Base-by-base conservation (phyloP, 306 rosid genomes). In the Medicago truncatula region DNA sequence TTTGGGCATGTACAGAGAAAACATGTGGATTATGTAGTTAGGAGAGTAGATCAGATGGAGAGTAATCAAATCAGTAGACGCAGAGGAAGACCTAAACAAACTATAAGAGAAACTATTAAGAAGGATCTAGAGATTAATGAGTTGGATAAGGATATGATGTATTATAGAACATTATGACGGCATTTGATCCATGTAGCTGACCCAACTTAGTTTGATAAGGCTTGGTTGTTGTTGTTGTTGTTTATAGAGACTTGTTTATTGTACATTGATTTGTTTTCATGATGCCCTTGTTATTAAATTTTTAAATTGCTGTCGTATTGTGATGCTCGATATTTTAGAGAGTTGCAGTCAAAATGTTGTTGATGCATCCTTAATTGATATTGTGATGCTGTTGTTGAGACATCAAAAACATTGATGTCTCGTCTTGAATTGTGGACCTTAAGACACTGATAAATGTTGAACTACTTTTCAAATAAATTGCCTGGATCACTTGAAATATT, bases 381-480 rank as follows among this genome's bases (percentile, higher is more conserved):
- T 0, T 3, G 13, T 1, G 14, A 9, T 56, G 15, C 1, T 4
- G n/a, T 10, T 56, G 62, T 5, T 1, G n/a, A 56, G 34, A 56
- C 14, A 5, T 20, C 28, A 56, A 56, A 56, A 20, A 56, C 62
- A 14, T 56, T 56, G n/a, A 21, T 20, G 3, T 5, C 8, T 3
- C 6, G 34, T 4, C 28, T 21, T 56, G 62, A 57, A 4, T 21
- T 5, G 36, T 57, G 63, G 72, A 49, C 63, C 56, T 66, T 47
- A 67, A 47, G 10, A 56, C 67, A 17, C n/a, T 15, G 59, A 9
- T 75, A 25, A 16, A 38, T 38, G 65, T 43, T 61, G 38, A 36
- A 36, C 74, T 2, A 28, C 60, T 34, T 64, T 52, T 82, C 36
- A 16, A 18, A 73, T 36, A 52, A 28, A 73, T 41, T 57, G 78